Base-by-base conservation (phyloP, 352 stramenopile species). In the Pythium rhizo-oryzae region DNA sequence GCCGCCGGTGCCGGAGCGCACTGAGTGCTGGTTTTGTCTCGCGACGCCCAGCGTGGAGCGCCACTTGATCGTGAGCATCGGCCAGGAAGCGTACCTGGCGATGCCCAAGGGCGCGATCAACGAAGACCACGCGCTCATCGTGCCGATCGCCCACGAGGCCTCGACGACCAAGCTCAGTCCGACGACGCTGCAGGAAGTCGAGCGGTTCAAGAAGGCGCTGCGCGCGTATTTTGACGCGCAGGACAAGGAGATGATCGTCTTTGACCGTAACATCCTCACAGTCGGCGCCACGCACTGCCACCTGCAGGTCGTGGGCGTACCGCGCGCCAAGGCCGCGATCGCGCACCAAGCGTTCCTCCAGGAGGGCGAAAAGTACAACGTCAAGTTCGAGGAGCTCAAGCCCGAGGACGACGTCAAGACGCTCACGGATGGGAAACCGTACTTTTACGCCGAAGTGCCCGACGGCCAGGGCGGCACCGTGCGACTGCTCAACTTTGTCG, bases 1-100 rank as follows among this genome's bases (percentile, higher is more conserved):
- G 11, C 68, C 71, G 23, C 65, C 53, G 13, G 74, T 92, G 1
- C 75, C 80, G 2, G 74, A 91, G 13, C 87, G 87, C n/a, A 79
- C 71, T 12, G 87, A 94, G 71, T 94, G 87, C 78, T 94, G 87
- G 87, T 94, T 94, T 63, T 94, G 87, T 53, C 71, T 94, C 21
- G 81, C 87, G 11, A 94, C 87, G 16, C 87, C 87, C 6, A 88
- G 77, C 23, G 70, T 94, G 0, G 87, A 93, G 70, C 86, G 82
- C 15, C 87, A 94, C 59, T 75, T 94, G 66, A 92, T 94, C 59
- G 85, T 92, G 39, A 91, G 83, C 58, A 94, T 94, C 61, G 86
- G 86, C 9, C 72, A 89, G 59, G 81, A 93, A 58, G 83, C 83
- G 18, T 94, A 94, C 65, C 69, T 94, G 30, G 86, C 86, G 12